A percentile compares a stretch with the other conserved stretches of the same genome.
Evolutionary conservation across 2,329 filamentous ascomycete species (phyloP).

Genomic region (Scopulariopsis brevicaulis): DNA sequence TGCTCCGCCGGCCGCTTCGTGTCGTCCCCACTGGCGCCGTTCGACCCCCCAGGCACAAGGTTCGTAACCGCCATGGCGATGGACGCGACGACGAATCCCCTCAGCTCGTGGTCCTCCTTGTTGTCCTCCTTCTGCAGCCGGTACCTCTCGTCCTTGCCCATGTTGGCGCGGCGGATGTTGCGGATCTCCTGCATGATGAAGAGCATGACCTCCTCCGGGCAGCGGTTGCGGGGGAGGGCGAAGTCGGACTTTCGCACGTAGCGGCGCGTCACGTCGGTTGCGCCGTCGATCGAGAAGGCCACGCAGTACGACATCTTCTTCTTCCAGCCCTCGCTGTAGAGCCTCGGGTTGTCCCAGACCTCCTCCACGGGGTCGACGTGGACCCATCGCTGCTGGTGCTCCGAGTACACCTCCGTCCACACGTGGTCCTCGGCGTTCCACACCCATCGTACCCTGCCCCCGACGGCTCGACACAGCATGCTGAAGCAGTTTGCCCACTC

Average conservation of each 20-base stretch:
- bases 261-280: slow-evolving; percentile 53
- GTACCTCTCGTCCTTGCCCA: slow-evolving; percentile 78
- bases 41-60: slow-evolving; percentile 38
- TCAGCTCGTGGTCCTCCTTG: slow-evolving; percentile 63
- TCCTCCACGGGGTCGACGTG: slow-evolving; percentile 94
- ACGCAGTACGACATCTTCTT: slow-evolving; percentile 97
- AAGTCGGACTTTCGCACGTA: slow-evolving; percentile 63
- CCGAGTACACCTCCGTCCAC: slow-evolving; percentile 96
- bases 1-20: slow-evolving; percentile 51
- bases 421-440: slow-evolving; percentile 98
- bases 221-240: slow-evolving; percentile 64
- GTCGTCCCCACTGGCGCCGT: slow-evolving; percentile 30
- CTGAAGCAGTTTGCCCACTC: slow-evolving; percentile 99
- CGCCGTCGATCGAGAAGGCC: slow-evolving; percentile 85
- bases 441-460: slow-evolving; percentile 86
- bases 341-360: slow-evolving; percentile 83
- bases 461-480: slow-evolving; percentile 92
- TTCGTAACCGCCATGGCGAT: slow-evolving; percentile 64
- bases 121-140: slow-evolving; percentile 71
- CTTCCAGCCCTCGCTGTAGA: slow-evolving; percentile 91
- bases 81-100: slow-evolving; percentile 60
- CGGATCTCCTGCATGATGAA: slow-evolving; percentile 91
- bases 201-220: slow-evolving; percentile 79
- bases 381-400: slow-evolving; percentile 89
- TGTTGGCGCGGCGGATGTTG: slow-evolving; percentile 68